Evolutionary conservation across 148 eudicot species (phyloP).

Genomic region (Linanthus parryae): DNA sequence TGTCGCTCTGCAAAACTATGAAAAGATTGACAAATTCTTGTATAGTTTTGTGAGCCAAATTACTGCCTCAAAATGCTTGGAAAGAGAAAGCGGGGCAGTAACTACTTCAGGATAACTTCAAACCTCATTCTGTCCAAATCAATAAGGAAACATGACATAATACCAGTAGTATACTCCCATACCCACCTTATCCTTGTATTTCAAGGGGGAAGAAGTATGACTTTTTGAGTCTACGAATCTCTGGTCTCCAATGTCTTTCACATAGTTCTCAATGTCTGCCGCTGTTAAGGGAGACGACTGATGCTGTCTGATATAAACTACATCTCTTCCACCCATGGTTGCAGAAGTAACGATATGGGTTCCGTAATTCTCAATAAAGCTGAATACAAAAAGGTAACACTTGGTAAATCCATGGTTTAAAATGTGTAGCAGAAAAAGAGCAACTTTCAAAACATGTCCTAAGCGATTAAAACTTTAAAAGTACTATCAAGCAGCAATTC

Average conservation of each 20-base stretch:
- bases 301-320: constrained; percentile 89
- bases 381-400: constrained; percentile 34
- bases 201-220: constrained; percentile 60
- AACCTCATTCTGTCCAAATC: no score
- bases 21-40: no score
- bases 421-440: background rate
- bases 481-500: no score
- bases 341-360: constrained; percentile 87
- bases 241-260: constrained; percentile 85
- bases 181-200: constrained; percentile 97
- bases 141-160: no score
- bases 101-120: no score
- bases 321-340: constrained; percentile 96
- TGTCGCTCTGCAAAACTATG: no score
- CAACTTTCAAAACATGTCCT: no score
- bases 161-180: constrained; percentile 4
- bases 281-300: constrained; percentile 78
- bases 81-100: no score
- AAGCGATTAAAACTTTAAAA: no score
- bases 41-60: no score
- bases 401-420: background rate
- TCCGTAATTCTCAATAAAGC: constrained; percentile 94
- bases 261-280: constrained; percentile 73
- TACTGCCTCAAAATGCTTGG: no score
- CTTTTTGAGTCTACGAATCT: constrained; percentile 59